Evolutionary conservation across 1,284 basidiomycete genomes (phyloP), one percentile per base, ranked within the genome.

Genomic region (Boletus semigastroideus): DNA sequence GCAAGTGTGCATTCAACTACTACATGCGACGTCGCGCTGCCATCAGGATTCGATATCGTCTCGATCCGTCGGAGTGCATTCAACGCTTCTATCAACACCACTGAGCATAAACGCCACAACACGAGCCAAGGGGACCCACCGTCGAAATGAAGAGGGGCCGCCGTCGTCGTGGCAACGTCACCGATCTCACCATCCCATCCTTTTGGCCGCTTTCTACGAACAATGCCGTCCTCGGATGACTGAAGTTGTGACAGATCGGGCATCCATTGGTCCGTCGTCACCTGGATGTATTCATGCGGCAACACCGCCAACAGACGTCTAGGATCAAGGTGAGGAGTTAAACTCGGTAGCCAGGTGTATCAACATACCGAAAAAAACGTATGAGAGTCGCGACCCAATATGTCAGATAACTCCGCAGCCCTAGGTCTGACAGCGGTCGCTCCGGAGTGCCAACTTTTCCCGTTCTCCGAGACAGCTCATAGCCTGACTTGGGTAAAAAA

Each of bases 391-490:
- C 82, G 1, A 90, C 83, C 96, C 97, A 99, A 68, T 88, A 97
- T 5, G 92, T 84, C 31, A 95, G 80, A 72, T 98, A 99, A 52
- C 92, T 92, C 53, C 90, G 83, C 14, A 95, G 76, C 4, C 97
- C 96, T 12, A 98, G 82, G 59, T 95, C 94, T 0, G 94, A 98
- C 1, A 99, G 75, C 0, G 96, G 96, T 6, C 96, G 84, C 74
- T 99, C 96, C 0, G 97, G 96, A 4, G 94, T 96, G 8, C 96
- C 96, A 3, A 91, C 76, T 58, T 86, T 87, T 2, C 84, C 82
- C n/a, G 79, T 78, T 41, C 82, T 80, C 42, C 87, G 80, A 5
- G 93, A 97, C 7, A 98, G 76, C 64, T 95, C 92, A 67, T 99
- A 98, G 67, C 92, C 93, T 60, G 28, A 33, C 16, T 14, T 6